phyloP scores from a whole-genome alignment of 2,329 filamentous ascomycete genomes.

The Podosphaera aphanis region DNA sequence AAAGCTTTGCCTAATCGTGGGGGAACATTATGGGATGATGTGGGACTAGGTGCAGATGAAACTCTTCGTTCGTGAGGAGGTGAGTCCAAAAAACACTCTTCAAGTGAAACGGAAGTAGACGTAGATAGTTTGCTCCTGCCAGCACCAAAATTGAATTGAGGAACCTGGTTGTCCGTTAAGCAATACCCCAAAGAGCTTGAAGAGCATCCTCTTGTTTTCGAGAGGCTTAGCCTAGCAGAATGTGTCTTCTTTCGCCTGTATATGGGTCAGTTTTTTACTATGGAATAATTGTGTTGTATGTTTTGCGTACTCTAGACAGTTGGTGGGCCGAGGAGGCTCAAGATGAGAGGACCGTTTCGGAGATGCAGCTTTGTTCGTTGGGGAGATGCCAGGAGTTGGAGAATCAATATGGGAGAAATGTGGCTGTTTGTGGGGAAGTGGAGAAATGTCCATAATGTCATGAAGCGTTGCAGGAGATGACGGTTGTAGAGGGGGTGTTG shows the following conservation, averaged over 20 bases:
- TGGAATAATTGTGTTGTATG: too few relatives aligned
- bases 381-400: slow-evolving; percentile 34
- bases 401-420: slow-evolving; percentile 42
- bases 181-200: slow-evolving; percentile 40
- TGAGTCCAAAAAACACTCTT: slow-evolving; percentile 59
- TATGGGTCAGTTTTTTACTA: slow-evolving; percentile 6
- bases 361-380: slow-evolving; percentile 26
- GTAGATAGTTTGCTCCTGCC: slow-evolving; percentile 24
- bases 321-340: slow-evolving; percentile 24
- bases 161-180: slow-evolving; percentile 38
- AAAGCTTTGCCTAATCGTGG: slow-evolving; percentile 44
- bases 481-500: slow-evolving; percentile 61
- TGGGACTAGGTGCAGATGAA: slow-evolving; percentile 35
- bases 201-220: slow-evolving; percentile 51
- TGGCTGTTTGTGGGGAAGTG: slow-evolving; percentile 65
- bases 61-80: slow-evolving; percentile 47
- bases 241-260: slow-evolving; percentile 41
- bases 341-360: slow-evolving; percentile 24
- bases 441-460: slow-evolving; percentile 84
- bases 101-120: slow-evolving; percentile 40
- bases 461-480: slow-evolving; percentile 53
- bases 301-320: slow-evolving; percentile 28
- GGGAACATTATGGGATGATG: slow-evolving; percentile 27
- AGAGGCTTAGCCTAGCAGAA: slow-evolving; percentile 50
- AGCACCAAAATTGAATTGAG: slow-evolving; percentile 52